These are phyloP conservation scores for Nyssa sinensis DNA, from an alignment of 148 eudicot genomes.

Conservation along the genomic window DNA sequence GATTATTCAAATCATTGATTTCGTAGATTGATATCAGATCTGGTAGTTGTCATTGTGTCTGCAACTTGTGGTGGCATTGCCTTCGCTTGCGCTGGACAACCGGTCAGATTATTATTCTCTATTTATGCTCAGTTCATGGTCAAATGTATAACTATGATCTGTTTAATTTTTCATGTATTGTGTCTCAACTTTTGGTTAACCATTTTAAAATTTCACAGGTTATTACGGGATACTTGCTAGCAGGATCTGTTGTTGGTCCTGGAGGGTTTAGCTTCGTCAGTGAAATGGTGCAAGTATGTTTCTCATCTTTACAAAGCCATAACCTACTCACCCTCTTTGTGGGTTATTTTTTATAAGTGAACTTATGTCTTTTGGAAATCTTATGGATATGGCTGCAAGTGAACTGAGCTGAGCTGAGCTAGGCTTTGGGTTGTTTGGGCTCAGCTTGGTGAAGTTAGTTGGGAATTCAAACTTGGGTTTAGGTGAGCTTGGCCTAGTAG, in stretches of 20 bases:
- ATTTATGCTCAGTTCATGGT: not conserved
- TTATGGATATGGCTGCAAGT: too few species aligned
- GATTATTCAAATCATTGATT: constrained; percentile 7
- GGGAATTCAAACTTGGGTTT: too few species aligned
- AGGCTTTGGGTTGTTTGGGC: too few species aligned
- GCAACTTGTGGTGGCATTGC: constrained; percentile 98
- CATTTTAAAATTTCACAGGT: constrained; percentile 48
- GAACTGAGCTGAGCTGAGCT: too few species aligned
- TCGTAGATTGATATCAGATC: constrained; percentile 83
- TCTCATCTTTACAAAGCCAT: constrained; percentile 16
- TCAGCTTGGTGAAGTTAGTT: too few species aligned
- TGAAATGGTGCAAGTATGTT: constrained; percentile 93
- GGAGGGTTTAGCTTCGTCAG: constrained; percentile 82
- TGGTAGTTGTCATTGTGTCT: constrained; percentile 89
- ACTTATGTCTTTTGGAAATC: too few species aligned
- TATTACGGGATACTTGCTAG: constrained; percentile 83
- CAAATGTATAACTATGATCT: not conserved
- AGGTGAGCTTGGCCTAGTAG: too few species aligned
- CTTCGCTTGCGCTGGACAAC: constrained; percentile 95
- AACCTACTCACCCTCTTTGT: not conserved
- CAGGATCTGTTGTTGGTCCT: constrained; percentile 89
- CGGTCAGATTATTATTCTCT: constrained; percentile 48
- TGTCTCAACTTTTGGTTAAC: not conserved
- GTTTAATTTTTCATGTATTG: not conserved
- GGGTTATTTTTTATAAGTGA: not conserved